These are phyloP conservation scores for Penicillium sp. DNA, from an alignment of 2,329 filamentous ascomycete genomes.

Conservation along the genomic window DNA sequence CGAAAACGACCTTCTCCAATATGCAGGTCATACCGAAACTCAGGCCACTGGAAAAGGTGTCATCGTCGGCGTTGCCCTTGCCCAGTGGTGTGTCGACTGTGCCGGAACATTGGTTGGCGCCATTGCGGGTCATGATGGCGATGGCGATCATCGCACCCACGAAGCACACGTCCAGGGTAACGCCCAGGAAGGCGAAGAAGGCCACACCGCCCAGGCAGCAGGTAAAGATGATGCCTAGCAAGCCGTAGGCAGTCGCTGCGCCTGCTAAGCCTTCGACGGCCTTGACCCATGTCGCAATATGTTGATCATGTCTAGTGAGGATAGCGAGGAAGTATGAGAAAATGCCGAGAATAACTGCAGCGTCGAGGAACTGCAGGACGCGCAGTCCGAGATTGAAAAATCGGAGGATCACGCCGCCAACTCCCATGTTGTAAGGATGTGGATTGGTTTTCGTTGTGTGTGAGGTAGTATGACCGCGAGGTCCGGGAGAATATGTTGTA, in stretches of 20 bases:
- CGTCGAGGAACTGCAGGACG: conserved; percentile 68
- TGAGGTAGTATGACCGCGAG: not conserved
- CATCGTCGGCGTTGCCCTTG: conserved; percentile 54
- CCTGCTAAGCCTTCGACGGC: conserved; percentile 79
- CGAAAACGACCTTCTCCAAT: conserved; percentile 73
- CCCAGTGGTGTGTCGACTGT: conserved; percentile 69
- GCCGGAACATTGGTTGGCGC: conserved; percentile 65
- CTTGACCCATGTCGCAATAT: conserved; percentile 64
- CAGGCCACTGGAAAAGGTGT: conserved; percentile 48
- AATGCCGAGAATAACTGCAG: conserved; percentile 71
- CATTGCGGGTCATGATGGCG: conserved; percentile 69
- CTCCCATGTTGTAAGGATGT: conserved; percentile 53
- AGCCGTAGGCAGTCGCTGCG: conserved; percentile 69
- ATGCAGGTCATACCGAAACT: conserved; percentile 64
- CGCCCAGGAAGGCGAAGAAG: conserved; percentile 69
- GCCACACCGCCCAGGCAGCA: conserved; percentile 75
- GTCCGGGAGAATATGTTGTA: conserved; percentile 3
- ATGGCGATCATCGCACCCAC: conserved; percentile 77
- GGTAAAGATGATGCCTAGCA: conserved; percentile 70
- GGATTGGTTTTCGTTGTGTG: not conserved
- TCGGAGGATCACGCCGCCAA: conserved; percentile 64
- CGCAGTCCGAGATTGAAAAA: conserved; percentile 70
- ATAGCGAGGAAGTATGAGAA: conserved; percentile 83
- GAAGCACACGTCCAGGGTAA: conserved; percentile 76
- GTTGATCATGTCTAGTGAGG: conserved; percentile 62